Evolutionary conservation across 2,329 filamentous ascomycete genomes (phyloP), one percentile per base, ranked within the genome.

Genomic region (Akanthomyces dipterigenus): DNA sequence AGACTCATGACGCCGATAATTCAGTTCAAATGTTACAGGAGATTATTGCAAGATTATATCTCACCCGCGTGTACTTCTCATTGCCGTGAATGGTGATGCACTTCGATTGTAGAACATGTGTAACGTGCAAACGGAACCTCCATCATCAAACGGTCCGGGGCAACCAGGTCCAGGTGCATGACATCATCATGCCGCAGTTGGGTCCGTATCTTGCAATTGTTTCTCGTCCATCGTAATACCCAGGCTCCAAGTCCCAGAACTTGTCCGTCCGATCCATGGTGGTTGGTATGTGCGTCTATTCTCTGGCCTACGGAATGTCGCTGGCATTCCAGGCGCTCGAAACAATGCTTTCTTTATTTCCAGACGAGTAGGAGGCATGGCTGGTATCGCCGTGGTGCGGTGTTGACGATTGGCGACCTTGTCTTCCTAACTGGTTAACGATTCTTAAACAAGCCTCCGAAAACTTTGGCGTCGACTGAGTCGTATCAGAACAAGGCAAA

Each of bases 21-120:
- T 54, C 16, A 42, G 51, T 22, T 36, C 24, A 6, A 3, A 18
- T 16, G 38, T 53, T 3, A 20, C 3, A 34, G 34, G 11, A 34
- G 22, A 50, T 18, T 20, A 11, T 31, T 4, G 4, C 12, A 20
- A 12, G 11, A 34, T 50, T 9, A 3, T 22, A 24, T 34, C n/a
- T 50, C 48, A 50, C 26, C n/a, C n/a, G 18, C 34, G 26, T 20
- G 3, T 20, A 12, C 22, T 22, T 45, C 9, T 24, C 11, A 4
- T 16, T 38, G 36, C 12, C 9, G 12, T 38, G 16, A 9, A 38
- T 38, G 43, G 16, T 26, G 2, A 46, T 46, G 11, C 12, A 8
- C 14, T 7, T 16, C 6, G 40, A 71, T 63, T 67, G 12, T 22
- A 24, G 24, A 43, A 20, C n/a, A 11, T 36, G 22, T 11, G 11